Conservation (phyloP, 1,284 basidiomycete species). For the Ustilago xerochloae region DNA sequence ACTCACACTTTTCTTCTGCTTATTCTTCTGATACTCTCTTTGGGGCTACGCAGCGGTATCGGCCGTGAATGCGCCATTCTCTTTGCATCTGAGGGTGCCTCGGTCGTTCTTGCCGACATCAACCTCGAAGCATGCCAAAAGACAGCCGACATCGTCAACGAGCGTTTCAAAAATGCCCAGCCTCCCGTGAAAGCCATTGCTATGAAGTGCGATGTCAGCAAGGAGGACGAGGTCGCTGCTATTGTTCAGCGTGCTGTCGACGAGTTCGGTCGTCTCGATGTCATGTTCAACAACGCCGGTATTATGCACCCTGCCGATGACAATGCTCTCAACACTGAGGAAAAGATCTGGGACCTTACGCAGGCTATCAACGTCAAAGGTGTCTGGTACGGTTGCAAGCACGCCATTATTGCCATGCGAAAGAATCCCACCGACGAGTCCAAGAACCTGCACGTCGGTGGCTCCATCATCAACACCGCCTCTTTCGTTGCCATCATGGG, state of each 20-base stretch:
- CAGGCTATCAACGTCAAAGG: conserved; percentile 96
- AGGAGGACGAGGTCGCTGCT: conserved; percentile 84
- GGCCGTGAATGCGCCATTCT: conserved; percentile 91
- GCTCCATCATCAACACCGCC: conserved; percentile 96
- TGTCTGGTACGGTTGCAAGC: conserved; percentile 96
- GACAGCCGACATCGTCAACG: conserved; percentile 75
- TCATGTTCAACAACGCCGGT: conserved; percentile 76
- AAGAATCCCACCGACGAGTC: conserved; percentile 80
- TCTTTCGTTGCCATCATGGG: conserved; percentile 93
- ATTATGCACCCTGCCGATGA: conserved; percentile 97
- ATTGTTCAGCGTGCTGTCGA: conserved; percentile 82
- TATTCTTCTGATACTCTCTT: background rate
- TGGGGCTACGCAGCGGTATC: conserved; percentile 75
- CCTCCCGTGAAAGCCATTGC: conserved; percentile 73
- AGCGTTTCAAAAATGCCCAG: conserved; percentile 76
- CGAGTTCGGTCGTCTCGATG: conserved; percentile 87
- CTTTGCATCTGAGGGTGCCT: conserved; percentile 90
- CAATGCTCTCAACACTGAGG: conserved; percentile 92
- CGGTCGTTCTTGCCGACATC: conserved; percentile 86
- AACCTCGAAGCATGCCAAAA: conserved; percentile 80
- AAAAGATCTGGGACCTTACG: conserved; percentile 81
- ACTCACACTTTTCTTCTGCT: background rate
- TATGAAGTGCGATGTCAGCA: conserved; percentile 84
- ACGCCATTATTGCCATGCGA: conserved; percentile 94
- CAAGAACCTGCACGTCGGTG: conserved; percentile 83